phyloP scores from a whole-genome alignment of 495 filamentous ascomycete genomes.

The Penicillium manginii region DNA sequence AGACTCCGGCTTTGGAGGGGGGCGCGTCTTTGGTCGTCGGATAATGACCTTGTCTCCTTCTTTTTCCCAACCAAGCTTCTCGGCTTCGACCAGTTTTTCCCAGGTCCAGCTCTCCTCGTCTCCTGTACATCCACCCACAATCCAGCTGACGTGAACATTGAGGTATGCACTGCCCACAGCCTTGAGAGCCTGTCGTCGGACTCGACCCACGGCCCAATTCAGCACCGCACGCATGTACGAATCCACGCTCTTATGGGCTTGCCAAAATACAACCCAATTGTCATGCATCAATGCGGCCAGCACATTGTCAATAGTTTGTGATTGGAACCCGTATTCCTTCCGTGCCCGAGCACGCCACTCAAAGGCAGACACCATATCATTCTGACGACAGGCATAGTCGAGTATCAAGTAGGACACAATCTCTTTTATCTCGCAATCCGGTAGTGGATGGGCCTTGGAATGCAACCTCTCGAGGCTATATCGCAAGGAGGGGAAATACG shows the following conservation, averaged over 20 bases:
- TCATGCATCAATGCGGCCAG: slow-evolving; percentile 74
- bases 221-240: slow-evolving; percentile 75
- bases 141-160: slow-evolving; percentile 60
- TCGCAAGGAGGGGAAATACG: slow-evolving; percentile 85
- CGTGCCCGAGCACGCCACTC: slow-evolving; percentile 53
- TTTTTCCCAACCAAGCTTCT: slow-evolving; percentile 81
- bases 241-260: slow-evolving; percentile 70
- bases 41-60: slow-evolving; percentile 72
- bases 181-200: slow-evolving; percentile 75
- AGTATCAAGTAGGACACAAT: slow-evolving; percentile 80
- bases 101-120: slow-evolving; percentile 73
- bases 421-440: slow-evolving; percentile 71
- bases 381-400: slow-evolving; percentile 83
- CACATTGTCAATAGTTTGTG: slow-evolving; percentile 65
- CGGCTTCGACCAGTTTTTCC: slow-evolving; percentile 64
- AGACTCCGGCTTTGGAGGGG: slow-evolving; percentile 26
- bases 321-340: slow-evolving; percentile 57
- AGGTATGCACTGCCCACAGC: slow-evolving; percentile 84
- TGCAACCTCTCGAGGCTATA: slow-evolving; percentile 77
- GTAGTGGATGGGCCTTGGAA: slow-evolving; percentile 59
- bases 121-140: slow-evolving; percentile 47
- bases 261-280: slow-evolving; percentile 81
- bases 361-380: slow-evolving; percentile 74
- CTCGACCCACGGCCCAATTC: slow-evolving; percentile 72
- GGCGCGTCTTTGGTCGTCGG: slow-evolving; percentile 53